Conservation (phyloP, 1,139 yeast genomes). For the Geotrichum candidum region DNA sequence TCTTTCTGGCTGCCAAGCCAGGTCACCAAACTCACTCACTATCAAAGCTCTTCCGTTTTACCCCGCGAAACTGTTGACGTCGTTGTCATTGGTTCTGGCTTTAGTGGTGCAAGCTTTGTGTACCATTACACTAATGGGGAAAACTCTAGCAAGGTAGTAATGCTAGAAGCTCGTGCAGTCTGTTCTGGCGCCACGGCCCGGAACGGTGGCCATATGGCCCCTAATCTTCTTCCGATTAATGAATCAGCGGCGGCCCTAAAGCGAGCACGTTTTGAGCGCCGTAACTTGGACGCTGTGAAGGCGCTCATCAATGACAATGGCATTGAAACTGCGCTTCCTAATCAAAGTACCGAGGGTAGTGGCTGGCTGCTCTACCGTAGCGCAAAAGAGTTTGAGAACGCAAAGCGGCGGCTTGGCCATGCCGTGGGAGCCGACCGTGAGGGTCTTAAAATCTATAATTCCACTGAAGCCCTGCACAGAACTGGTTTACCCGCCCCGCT, state of each 20-base stretch:
- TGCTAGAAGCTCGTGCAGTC: constrained; percentile 41
- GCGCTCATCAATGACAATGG: constrained; percentile 29
- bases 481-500: constrained; percentile 19
- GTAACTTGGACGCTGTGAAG: constrained; percentile 24
- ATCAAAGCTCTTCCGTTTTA: constrained; percentile 22
- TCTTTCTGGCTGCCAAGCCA: constrained; percentile 22
- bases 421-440: constrained; percentile 18
- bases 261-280: constrained; percentile 27
- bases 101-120: constrained; percentile 40
- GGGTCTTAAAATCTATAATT: constrained; percentile 17
- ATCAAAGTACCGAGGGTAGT: constrained; percentile 27
- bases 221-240: constrained; percentile 31
- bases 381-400: constrained; percentile 21
- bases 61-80: constrained; percentile 33
- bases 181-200: constrained; percentile 48
- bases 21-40: constrained; percentile 20
- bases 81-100: constrained; percentile 41
- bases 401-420: constrained; percentile 17
- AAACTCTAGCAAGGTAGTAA: constrained; percentile 23
- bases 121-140: constrained; percentile 26
- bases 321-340: constrained; percentile 36
- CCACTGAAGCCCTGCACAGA: constrained; percentile 20
- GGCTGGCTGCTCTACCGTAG: constrained; percentile 32
- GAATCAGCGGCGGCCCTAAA: constrained; percentile 24
- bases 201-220: constrained; percentile 46